These are phyloP conservation scores for Tetraselmis striata DNA, from an alignment of 139 green algal genomes.

Conservation along the genomic window DNA sequence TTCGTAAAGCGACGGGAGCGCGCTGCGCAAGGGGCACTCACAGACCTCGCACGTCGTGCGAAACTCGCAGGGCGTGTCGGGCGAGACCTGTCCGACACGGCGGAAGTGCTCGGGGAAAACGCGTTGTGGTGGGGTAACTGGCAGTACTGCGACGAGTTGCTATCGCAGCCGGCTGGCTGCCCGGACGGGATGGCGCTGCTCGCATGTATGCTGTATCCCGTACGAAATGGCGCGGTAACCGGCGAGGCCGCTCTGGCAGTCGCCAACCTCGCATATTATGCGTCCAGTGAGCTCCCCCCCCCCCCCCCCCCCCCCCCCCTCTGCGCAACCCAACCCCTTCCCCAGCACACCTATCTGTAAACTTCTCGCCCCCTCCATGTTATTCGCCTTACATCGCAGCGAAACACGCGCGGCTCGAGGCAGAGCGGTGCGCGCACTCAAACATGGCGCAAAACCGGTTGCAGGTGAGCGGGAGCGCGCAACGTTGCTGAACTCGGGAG, in stretches of 20 bases:
- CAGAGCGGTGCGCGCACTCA: neutral
- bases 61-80: neutral
- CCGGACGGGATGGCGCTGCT: neutral
- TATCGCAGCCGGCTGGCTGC: neutral
- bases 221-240: neutral
- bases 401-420: neutral
- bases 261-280: neutral
- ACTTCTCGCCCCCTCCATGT: neutral
- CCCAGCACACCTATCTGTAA: too few relatives aligned
- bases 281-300: neutral
- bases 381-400: neutral
- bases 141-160: neutral
- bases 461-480: neutral
- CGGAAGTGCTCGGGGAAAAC: neutral
- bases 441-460: neutral
- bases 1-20: too few relatives aligned
- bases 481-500: neutral
- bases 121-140: neutral
- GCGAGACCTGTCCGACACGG: neutral
- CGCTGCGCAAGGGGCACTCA: too few relatives aligned
- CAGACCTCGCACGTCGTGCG: too few relatives aligned
- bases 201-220: neutral
- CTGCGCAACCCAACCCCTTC: too few relatives aligned
- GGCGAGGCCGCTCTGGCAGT: neutral
- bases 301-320: too few relatives aligned